A percentile compares a stretch with the other conserved stretches of the same genome.
phyloP scores from a whole-genome alignment of 176 grass and related monocot genomes.

The Triticum timopheevii region DNA sequence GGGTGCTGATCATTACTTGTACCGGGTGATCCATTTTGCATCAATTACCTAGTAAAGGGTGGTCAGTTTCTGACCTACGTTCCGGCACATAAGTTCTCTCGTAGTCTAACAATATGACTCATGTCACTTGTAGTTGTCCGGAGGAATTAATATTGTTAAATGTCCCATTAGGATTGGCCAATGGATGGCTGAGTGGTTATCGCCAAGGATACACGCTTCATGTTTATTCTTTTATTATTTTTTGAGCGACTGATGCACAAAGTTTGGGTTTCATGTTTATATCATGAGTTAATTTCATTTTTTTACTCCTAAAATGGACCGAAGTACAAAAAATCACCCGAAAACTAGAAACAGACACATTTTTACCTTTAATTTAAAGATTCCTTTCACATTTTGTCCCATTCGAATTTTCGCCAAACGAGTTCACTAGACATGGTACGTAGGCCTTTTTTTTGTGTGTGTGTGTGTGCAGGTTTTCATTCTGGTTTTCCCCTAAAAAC shows the following conservation, averaged over 20 bases:
- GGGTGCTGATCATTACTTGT: constrained; percentile 21
- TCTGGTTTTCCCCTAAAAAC: no score
- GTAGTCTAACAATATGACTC: background rate
- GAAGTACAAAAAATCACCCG: no score
- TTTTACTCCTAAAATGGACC: no score
- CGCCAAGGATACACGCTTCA: background rate
- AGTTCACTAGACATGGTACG: no score
- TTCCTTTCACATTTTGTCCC: no score
- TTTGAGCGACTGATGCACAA: background rate
- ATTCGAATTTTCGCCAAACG: no score
- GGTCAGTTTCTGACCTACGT: background rate
- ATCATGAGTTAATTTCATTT: no score
- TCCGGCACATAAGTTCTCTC: background rate
- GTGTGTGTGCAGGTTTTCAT: no score
- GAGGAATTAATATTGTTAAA: background rate
- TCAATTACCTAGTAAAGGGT: background rate
- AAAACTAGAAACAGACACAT: no score
- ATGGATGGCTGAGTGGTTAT: background rate
- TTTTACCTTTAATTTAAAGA: no score
- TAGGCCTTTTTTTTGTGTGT: no score
- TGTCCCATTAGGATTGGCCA: background rate
- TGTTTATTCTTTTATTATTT: background rate
- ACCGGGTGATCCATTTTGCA: background rate
- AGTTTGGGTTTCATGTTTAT: background rate
- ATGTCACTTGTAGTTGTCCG: background rate